Evolutionary conservation across 1,284 basidiomycete species (phyloP), one percentile per base, ranked within the genome.

Genomic region (Cystobasidium slooffiae): DNA sequence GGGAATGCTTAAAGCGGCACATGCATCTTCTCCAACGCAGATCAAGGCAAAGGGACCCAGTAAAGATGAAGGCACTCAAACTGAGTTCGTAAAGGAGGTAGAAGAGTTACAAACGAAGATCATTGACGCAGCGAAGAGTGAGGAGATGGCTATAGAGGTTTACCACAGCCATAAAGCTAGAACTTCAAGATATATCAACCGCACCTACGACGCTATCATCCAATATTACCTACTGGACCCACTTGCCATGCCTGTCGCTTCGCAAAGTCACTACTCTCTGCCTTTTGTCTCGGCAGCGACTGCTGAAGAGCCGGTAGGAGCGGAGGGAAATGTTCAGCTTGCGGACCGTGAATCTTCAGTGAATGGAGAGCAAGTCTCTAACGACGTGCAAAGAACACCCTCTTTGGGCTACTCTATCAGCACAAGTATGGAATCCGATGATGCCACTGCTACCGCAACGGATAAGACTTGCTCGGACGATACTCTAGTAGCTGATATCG

Each of bases 151-250:
- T 16, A 39, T 59, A 18, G 37, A 59, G 56, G 31, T 59, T 16
- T 16, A 6, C 37, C 31, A 31, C 31, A 41, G 43, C 37, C 56
- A n/a, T 18, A 31, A 44, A 16, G n/a, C 44, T 37, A 41, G 61
- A 47, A 63, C 61, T 5, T 51, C 61, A 51, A 47, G 61, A 47
- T 63, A 47, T 63, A 44, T 63, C 61, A 63, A 51, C 47, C 61
- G 61, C 3, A 24, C 61, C 1, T 63, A 24, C 20, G 20, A 37
- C 43, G 61, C 61, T n/a, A 63, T 63, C 12, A 63, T 49, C 18
- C 43, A 63, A 24, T 63, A 63, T n/a, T 49, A 63, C 24, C 61
- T 63, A 8, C 12, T 44, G 16, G 20, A 47, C 14, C 61, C 47
- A 10, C 47, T 44, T 3, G 24, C 61, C n/a, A 1, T 39, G 12